Percentiles rank a stretch among this genome's conserved stretches.
Evolutionary conservation across 768 basidiomycete species (phyloP).

Genomic region (Tricholomella constricta): DNA sequence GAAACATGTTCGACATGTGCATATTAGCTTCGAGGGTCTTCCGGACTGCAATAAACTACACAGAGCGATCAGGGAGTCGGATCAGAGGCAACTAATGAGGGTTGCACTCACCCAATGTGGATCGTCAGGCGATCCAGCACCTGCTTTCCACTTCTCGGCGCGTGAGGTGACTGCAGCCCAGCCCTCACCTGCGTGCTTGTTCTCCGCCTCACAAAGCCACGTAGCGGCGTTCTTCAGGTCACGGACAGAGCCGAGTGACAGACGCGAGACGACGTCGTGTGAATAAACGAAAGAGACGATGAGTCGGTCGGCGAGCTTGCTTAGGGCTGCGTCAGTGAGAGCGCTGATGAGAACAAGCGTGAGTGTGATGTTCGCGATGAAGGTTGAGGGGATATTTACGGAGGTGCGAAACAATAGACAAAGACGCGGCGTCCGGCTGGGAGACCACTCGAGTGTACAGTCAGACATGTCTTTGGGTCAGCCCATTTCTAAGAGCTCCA

Average conservation of each 20-base stretch:
- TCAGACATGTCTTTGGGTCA: slow-evolving; percentile 76
- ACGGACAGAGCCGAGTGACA: slow-evolving; percentile 76
- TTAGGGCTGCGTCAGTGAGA: slow-evolving; percentile 60
- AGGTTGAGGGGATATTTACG: slow-evolving; percentile 44
- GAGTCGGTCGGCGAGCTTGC: slow-evolving; percentile 59
- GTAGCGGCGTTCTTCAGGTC: slow-evolving; percentile 74
- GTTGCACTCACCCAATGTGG: slow-evolving; percentile 48
- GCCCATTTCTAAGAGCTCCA: slow-evolving; percentile 71
- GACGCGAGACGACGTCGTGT: slow-evolving; percentile 76
- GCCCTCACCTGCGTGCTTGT: slow-evolving; percentile 50
- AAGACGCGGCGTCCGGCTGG: slow-evolving; percentile 66
- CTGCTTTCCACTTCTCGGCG: slow-evolving; percentile 64
- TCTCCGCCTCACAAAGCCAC: slow-evolving; percentile 79
- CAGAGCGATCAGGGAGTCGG: neutral
- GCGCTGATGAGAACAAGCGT: slow-evolving; percentile 41
- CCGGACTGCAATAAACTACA: slow-evolving; percentile 74
- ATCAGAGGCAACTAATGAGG: neutral
- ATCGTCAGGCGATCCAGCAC: slow-evolving; percentile 54
- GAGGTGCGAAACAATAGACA: slow-evolving; percentile 80
- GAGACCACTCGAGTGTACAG: slow-evolving; percentile 65
- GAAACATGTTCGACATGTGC: slow-evolving; percentile 70
- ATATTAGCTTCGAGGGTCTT: slow-evolving; percentile 88
- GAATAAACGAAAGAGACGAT: slow-evolving; percentile 82
- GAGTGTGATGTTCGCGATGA: neutral
- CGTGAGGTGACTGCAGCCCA: slow-evolving; percentile 47